Conservation (phyloP, 805 yeast genomes). For the Tetrapisispora taiwanensis region DNA sequence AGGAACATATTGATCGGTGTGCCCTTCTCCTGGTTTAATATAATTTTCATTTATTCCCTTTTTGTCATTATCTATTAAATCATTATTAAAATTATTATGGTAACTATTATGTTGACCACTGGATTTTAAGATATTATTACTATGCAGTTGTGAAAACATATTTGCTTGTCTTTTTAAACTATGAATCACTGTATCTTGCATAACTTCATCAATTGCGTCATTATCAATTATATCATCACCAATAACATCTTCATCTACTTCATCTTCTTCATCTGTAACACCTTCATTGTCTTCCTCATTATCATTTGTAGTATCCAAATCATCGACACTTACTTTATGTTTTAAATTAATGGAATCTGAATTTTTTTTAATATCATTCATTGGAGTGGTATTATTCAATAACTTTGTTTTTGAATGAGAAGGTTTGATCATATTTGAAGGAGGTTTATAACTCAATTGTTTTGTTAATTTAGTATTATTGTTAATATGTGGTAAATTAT, state of each 20-base stretch:
- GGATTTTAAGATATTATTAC: background rate
- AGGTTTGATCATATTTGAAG: constrained; percentile 3
- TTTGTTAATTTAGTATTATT: constrained; percentile 7
- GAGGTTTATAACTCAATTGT: constrained; percentile 14
- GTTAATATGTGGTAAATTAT: background rate
- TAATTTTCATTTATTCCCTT: background rate
- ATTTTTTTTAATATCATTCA: background rate
- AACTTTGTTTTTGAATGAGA: background rate
- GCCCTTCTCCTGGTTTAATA: constrained; percentile 3
- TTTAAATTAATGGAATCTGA: background rate
- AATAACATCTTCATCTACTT: background rate
- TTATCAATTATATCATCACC: constrained; percentile 14
- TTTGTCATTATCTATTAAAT: background rate
- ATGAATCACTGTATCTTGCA: constrained; percentile 8
- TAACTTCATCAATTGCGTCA: constrained; percentile 3
- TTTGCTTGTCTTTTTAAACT: constrained; percentile 16
- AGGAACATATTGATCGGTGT: constrained; percentile 29
- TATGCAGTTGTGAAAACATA: background rate
- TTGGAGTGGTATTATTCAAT: no score
- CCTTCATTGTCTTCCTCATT: constrained; percentile 13
- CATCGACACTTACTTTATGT: background rate
- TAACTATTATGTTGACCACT: no score
- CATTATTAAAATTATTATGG: background rate
- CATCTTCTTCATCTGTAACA: constrained; percentile 14
- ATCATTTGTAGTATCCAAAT: background rate